A percentile compares a stretch with the other conserved stretches of the same genome.
Conservation (phyloP, 176 grass and related monocot genomes). For the Ampelocalamus luodianensis region DNA sequence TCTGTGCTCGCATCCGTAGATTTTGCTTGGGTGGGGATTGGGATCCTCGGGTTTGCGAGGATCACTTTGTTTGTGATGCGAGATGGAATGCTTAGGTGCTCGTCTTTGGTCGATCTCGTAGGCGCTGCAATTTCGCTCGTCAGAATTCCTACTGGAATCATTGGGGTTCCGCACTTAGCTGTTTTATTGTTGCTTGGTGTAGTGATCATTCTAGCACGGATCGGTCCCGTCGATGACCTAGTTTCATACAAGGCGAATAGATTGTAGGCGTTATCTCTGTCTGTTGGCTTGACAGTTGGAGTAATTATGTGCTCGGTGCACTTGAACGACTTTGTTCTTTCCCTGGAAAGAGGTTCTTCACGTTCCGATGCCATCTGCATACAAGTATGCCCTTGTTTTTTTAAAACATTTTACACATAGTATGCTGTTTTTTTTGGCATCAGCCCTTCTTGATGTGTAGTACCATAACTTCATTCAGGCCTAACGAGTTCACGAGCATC, state of each 20-base stretch:
- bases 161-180: not conserved
- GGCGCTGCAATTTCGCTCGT: not conserved
- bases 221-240: not conserved
- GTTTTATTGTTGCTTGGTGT: not conserved
- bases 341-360: not conserved
- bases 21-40: constrained; percentile 15
- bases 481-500: not conserved
- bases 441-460: not conserved
- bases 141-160: not conserved
- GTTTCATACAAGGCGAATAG: not conserved
- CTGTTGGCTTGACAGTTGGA: not conserved
- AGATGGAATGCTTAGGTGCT: not conserved
- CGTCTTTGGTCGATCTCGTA: not conserved
- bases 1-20: constrained; percentile 12
- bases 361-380: not conserved
- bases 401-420: not conserved
- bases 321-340: not conserved
- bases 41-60: not conserved
- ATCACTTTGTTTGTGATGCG: constrained; percentile 6
- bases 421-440: not conserved
- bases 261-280: not conserved
- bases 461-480: no score
- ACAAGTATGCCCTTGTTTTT: not conserved
- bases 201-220: constrained; percentile 21
- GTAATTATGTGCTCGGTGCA: not conserved